Evolutionary conservation across 1,284 basidiomycete genomes (phyloP).

Genomic region (Xerocomus amazonicus): DNA sequence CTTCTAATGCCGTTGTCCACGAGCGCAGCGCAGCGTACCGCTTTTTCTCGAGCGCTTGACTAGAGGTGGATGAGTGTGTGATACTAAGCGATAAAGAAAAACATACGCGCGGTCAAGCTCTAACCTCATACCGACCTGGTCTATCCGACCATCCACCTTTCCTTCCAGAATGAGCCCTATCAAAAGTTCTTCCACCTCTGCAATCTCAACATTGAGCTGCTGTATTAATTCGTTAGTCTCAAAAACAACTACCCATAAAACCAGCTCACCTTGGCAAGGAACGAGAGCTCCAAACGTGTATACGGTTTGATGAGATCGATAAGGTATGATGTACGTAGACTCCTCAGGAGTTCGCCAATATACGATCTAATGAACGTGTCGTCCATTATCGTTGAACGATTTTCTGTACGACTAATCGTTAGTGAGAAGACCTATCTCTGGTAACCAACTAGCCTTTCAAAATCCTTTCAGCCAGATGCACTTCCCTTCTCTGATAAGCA

Average conservation of each 20-base stretch:
- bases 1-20: slow-evolving; percentile 77
- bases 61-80: slow-evolving; percentile 31
- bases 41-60: slow-evolving; percentile 79
- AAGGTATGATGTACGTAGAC: slow-evolving; percentile 92
- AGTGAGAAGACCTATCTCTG: neutral
- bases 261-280: slow-evolving; percentile 75
- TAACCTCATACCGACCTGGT: slow-evolving; percentile 90
- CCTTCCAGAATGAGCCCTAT: slow-evolving; percentile 93
- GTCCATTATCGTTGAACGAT: slow-evolving; percentile 91
- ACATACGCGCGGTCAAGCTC: slow-evolving; percentile 86
- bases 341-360: slow-evolving; percentile 92
- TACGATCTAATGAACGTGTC: slow-evolving; percentile 91
- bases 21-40: slow-evolving; percentile 79
- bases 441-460: slow-evolving; percentile 60
- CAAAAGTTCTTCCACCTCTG: slow-evolving; percentile 90
- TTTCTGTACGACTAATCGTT: slow-evolving; percentile 52
- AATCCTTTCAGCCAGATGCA: slow-evolving; percentile 95
- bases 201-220: slow-evolving; percentile 88
- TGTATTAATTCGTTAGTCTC: slow-evolving; percentile 32
- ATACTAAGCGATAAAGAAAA: neutral
- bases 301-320: slow-evolving; percentile 98
- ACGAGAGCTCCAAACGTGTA: slow-evolving; percentile 86
- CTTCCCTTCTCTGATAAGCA: slow-evolving; percentile 94
- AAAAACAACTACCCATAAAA: neutral
- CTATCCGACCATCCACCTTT: slow-evolving; percentile 92